Evolutionary conservation across 306 rosid genomes (phyloP), one percentile per base, ranked within the genome.

Genomic region (Echinosophora koreensis): DNA sequence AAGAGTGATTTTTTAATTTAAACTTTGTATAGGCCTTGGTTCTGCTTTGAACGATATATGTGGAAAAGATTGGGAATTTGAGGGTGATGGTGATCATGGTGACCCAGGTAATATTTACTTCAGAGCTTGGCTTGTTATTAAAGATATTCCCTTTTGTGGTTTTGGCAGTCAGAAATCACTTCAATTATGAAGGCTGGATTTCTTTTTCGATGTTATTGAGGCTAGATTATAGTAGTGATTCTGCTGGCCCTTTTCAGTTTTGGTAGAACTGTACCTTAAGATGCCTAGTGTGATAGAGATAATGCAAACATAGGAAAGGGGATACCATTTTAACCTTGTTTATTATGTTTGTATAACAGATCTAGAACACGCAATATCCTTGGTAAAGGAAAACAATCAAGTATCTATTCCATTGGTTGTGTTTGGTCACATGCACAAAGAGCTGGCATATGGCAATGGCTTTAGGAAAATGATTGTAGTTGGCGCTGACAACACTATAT

Each of bases 361-460:
- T 87, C 83, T 90, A 79, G 93, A 77, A 71, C 60, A 77, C 4
- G 91, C 97, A 5, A 81, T 89, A 63, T 84, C 97, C 75, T 78
- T 77, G 64, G 60, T 90, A 62, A 89, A 88, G 79, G 92, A 86
- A 84, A 74, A 81, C 37, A 80, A 83, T 71, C 84, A 85, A 47
- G 59, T 66, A 55, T 75, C 65, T 37, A 54, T 77, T 62, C 92
- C 95, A 7, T 59, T 90, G 84, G 93, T 94, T 32, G 97, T 95
- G 87, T 90, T 90, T 5, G 91, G 97, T 71, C 97, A 90, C 90
- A 91, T 92, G 93, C 98, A 94, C 77, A 88, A 88, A 84, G 86
- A 88, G 87, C 91, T 90, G 22, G 93, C 97, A 64, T 16, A 49
- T 80, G 88, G 90, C 86, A 82, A 85, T 2, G 97, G 95, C 78